Conservation (phyloP, 2,329 filamentous ascomycete genomes). For the Botrytis byssoidea region DNA sequence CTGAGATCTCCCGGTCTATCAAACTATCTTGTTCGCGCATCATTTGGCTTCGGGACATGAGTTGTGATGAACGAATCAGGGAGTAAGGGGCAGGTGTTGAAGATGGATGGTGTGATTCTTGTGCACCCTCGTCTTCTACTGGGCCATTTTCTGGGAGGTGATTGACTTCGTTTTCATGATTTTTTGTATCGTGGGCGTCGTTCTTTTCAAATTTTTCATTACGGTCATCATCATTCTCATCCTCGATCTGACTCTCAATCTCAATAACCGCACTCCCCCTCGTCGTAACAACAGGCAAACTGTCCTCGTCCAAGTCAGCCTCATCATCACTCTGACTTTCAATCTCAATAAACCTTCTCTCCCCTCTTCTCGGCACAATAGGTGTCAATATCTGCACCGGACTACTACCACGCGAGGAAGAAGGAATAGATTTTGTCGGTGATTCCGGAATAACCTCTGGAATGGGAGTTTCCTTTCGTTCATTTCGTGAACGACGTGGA, state of each 20-base stretch:
- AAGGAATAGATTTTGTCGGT: constrained; percentile 25
- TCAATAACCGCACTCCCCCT: not conserved
- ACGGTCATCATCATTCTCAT: not conserved
- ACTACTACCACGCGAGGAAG: constrained; percentile 7
- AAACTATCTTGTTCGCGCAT: constrained; percentile 20
- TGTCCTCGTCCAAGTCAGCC: not conserved
- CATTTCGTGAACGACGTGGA: not conserved
- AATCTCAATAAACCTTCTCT: not conserved
- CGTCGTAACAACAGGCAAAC: not conserved
- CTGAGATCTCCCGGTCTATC: constrained; percentile 9
- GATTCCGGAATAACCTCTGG: constrained; percentile 35
- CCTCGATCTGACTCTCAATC: not conserved
- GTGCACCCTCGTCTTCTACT: not conserved
- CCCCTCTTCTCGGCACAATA: not conserved
- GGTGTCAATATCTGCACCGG: not conserved
- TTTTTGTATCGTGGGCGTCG: not conserved
- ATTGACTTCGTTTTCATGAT: not conserved
- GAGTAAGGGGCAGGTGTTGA: constrained; percentile 11
- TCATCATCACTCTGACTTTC: not conserved
- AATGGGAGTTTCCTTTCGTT: constrained; percentile 12
- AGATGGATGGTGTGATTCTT: not conserved
- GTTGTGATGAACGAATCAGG: constrained; percentile 5
- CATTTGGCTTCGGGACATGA: constrained; percentile 14
- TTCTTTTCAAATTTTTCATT: not conserved
- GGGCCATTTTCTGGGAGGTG: not conserved